Conservation (phyloP, 306 rosid genomes). For the Dryas octopetala region DNA sequence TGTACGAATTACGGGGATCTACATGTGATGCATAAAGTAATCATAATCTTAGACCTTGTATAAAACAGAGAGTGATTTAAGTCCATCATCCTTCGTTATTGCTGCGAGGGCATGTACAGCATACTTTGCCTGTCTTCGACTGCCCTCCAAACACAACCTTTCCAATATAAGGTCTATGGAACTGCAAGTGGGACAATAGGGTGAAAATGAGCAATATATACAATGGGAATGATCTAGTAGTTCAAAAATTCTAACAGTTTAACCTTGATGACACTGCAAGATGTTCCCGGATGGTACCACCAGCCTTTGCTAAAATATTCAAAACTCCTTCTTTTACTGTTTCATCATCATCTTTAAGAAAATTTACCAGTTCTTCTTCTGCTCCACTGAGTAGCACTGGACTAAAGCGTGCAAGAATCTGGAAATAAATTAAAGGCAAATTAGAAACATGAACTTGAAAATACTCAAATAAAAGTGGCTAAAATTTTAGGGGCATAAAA, state of each 20-base stretch:
- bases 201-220: slow-evolving; percentile 28
- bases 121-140: slow-evolving; percentile 90
- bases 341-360: slow-evolving; percentile 84
- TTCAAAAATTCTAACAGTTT: slow-evolving; percentile 16
- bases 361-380: slow-evolving; percentile 72
- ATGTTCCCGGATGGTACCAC: slow-evolving; percentile 86
- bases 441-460: neutral
- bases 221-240: slow-evolving; percentile 22
- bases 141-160: slow-evolving; percentile 87
- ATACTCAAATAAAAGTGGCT: neutral
- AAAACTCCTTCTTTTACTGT: slow-evolving; percentile 78
- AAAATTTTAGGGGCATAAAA: slow-evolving; percentile 10
- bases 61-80: slow-evolving; percentile 88
- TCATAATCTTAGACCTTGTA: slow-evolving; percentile 71
- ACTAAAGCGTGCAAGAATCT: slow-evolving; percentile 90
- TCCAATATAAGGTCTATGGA: slow-evolving; percentile 90
- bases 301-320: slow-evolving; percentile 85
- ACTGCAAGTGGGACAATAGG: slow-evolving; percentile 47
- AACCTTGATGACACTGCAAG: slow-evolving; percentile 79
- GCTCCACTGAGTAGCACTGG: slow-evolving; percentile 76
- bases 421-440: slow-evolving; percentile 12
- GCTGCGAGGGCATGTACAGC: slow-evolving; percentile 97
- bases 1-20: slow-evolving; percentile 8
- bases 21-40: slow-evolving; percentile 32
- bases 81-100: slow-evolving; percentile 95